A percentile compares a stretch with the other conserved stretches of the same genome.
Conservation (phyloP, 192 early-diverging fungal species). For the Chytriomyces sp. region DNA sequence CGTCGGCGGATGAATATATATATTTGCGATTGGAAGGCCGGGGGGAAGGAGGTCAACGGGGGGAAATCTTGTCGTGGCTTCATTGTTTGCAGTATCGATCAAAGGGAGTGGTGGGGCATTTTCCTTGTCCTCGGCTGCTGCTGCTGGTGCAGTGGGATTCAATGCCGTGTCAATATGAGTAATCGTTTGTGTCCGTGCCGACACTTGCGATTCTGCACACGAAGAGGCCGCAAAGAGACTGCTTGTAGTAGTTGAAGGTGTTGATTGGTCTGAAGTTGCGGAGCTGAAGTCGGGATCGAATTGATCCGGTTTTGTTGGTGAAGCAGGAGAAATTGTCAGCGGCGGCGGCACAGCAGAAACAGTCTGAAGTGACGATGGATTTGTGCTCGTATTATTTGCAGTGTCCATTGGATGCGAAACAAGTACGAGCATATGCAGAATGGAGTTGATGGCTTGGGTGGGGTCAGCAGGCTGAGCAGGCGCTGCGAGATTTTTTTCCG, state of each 20-base stretch:
- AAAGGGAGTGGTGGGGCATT: not conserved
- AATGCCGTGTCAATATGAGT: not conserved
- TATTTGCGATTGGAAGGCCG: not conserved
- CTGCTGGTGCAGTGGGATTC: not conserved
- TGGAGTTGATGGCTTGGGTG: not conserved
- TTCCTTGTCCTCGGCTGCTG: not conserved
- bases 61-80: too few species aligned
- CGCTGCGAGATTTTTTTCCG: too few species aligned
- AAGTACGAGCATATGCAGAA: not conserved
- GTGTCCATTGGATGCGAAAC: not conserved
- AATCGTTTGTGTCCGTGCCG: not conserved
- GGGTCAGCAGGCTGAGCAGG: not conserved
- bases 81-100: too few species aligned
- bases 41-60: not conserved
- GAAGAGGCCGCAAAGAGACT: not conserved
- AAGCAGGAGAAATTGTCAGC: not conserved
- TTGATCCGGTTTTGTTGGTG: not conserved
- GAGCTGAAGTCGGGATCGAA: not conserved
- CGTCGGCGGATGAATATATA: not conserved
- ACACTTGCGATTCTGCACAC: not conserved
- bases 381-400: not conserved
- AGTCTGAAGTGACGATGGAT: not conserved
- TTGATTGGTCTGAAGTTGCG: conserved; percentile 14
- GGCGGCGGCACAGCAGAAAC: not conserved
- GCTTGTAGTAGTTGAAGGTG: conserved; percentile 11